Evolutionary conservation across 2,329 filamentous ascomycete genomes (phyloP), one percentile per base, ranked within the genome.

Genomic region (Pseudopithomyces chartarum): DNA sequence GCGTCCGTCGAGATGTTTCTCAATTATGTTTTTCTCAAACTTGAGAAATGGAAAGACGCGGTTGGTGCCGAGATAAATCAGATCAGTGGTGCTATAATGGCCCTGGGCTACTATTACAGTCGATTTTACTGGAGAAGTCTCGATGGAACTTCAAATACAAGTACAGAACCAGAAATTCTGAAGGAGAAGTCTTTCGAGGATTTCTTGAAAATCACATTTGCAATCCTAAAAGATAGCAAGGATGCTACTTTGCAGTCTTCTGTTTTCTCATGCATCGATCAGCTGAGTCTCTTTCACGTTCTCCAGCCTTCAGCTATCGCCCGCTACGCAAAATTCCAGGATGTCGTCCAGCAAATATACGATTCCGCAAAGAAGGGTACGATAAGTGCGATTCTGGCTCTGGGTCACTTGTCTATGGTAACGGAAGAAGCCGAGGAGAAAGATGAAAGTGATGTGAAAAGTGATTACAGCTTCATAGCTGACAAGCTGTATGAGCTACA

Each of bases 311-410:
- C 66, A 1, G 58, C 59, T 6, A 65, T 77, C 3, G 74, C 73
- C 26, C 73, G 55, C 62, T 71, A 55, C 61, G 73, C 56, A 33
- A 69, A 61, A 65, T 75, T 73, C 63, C 75, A 80, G 45, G 73
- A 81, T 1, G 78, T 92, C 13, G 80, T 88, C 22, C 82, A 88
- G 17, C 84, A 86, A 6, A 79, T 97, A 0, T 81, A 85, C 6
- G 79, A 82, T 0, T 85, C 89, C 57, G 89, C 91, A 10, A 95
- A 92, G 70, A 87, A 90, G 55, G 90, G 92, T 8, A 90, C 91
- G 55, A 93, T 96, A 67, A 87, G 84, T 55, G 90, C 94, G 0
- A 94, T 97, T 48, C 76, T 85, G n/a, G 87, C 91, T 2, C 80
- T 98, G 5, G 95, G 95, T 0, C 84, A 90, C 46, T 78, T 98